Evolutionary conservation across 495 filamentous ascomycete species (phyloP).

Genomic region (Aspergillus funiculosus): DNA sequence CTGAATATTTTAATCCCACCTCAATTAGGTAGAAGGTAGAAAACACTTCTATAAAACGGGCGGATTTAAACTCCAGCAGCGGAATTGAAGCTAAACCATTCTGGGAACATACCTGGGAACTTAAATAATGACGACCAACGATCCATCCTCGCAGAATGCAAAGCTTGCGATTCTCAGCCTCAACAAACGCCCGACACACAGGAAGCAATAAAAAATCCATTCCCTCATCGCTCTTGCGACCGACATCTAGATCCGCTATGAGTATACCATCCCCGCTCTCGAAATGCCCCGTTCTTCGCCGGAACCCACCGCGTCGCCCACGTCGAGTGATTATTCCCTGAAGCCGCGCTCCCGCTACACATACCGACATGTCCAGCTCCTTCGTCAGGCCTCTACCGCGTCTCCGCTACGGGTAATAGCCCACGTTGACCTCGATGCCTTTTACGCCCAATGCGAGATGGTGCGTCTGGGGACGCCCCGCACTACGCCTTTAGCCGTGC

Average conservation of each 20-base stretch:
- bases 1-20: too few relatives aligned
- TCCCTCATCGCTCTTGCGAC: too few relatives aligned
- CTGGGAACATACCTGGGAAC: too few relatives aligned
- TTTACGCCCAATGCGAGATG: conserved; percentile 97
- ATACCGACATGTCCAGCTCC: conserved; percentile 70
- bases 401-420: conserved; percentile 82
- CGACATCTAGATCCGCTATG: conserved; percentile 16
- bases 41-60: too few relatives aligned
- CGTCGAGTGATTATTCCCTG: conserved; percentile 28
- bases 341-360: conserved; percentile 70
- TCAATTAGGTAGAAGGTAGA: too few relatives aligned
- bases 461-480: conserved; percentile 70
- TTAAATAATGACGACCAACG: too few relatives aligned
- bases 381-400: conserved; percentile 61
- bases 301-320: conserved; percentile 23
- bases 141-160: too few relatives aligned
- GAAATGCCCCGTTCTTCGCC: conserved; percentile 30
- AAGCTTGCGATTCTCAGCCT: too few relatives aligned
- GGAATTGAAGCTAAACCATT: too few relatives aligned
- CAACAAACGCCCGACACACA: too few relatives aligned
- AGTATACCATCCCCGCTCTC: conserved; percentile 5
- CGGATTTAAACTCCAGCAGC: too few relatives aligned
- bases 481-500: conserved; percentile 82
- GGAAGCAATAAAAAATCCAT: too few relatives aligned
- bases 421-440: conserved; percentile 94